These are phyloP conservation scores for Clonostachys byssicola DNA, from an alignment of 2,329 filamentous ascomycete genomes.

Conservation along the genomic window DNA sequence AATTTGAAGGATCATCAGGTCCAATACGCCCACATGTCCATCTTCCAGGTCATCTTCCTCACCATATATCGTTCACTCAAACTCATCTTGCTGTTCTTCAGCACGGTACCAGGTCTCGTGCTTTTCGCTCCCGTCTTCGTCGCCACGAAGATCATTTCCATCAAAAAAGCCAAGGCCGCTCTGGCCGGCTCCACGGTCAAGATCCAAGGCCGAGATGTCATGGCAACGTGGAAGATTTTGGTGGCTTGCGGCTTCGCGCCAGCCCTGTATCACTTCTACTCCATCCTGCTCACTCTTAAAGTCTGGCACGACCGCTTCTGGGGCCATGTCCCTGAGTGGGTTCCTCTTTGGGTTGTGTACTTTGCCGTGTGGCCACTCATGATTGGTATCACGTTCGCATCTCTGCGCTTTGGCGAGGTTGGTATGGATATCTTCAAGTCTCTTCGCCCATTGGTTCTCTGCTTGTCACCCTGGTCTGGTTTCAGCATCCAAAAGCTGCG, in stretches of 20 bases:
- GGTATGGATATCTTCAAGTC: conserved; percentile 99
- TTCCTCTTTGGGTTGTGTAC: conserved; percentile 76
- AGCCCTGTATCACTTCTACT: conserved; percentile 79
- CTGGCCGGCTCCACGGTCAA: conserved; percentile 85
- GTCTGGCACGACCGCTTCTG: conserved; percentile 77
- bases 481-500: conserved; percentile 81
- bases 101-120: conserved; percentile 79
- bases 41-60: conserved; percentile 68
- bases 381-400: conserved; percentile 85
- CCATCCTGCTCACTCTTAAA: conserved; percentile 68
- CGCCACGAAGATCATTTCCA: conserved; percentile 76
- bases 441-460: conserved; percentile 79
- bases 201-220: conserved; percentile 81
- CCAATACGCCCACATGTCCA: conserved; percentile 81
- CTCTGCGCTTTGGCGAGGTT: conserved; percentile 92
- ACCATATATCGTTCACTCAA: conserved; percentile 79
- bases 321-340: conserved; percentile 75
- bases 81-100: conserved; percentile 69
- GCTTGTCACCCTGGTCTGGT: conserved; percentile 76
- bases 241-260: conserved; percentile 84
- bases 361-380: conserved; percentile 75
- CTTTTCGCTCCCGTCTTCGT: conserved; percentile 89
- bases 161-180: conserved; percentile 77
- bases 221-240: conserved; percentile 90
- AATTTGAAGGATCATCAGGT: conserved; percentile 93